A percentile compares a stretch with the other conserved stretches of the same genome.
These are phyloP conservation scores for Fusarium sp. DNA, from an alignment of 2,329 filamentous ascomycete genomes.

Conservation along the genomic window DNA sequence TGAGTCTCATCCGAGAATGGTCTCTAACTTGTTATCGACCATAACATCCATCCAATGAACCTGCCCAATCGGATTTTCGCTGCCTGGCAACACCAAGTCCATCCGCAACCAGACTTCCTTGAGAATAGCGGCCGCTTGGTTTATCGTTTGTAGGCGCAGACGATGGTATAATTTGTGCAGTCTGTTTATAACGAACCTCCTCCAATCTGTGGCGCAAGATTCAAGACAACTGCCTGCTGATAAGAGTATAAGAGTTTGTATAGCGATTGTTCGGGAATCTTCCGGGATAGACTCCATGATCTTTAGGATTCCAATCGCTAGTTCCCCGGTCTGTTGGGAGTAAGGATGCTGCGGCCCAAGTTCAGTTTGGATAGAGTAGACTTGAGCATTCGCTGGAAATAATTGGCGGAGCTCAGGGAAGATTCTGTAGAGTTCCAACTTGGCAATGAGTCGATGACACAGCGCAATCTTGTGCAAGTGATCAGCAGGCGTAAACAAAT, in stretches of 20 bases:
- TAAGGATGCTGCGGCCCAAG: no score
- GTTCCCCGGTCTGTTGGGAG: no score
- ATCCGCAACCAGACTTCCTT: neutral
- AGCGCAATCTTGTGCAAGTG: neutral
- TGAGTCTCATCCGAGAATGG: neutral
- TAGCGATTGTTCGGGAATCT: neutral
- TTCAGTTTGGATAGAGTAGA: no score
- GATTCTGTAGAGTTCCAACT: neutral
- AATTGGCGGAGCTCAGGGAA: conserved; percentile 1
- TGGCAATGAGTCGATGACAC: neutral
- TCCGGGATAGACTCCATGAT: neutral
- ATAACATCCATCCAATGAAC: conserved; percentile 8
- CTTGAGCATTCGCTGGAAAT: no score
- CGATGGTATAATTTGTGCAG: neutral
- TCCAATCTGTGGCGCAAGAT: neutral
- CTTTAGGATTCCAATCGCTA: neutral
- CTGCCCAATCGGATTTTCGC: no score
- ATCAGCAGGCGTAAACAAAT: neutral
- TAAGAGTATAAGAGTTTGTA: conserved; percentile 3
- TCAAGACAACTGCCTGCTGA: no score
- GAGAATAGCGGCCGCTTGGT: neutral
- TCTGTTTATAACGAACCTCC: neutral
- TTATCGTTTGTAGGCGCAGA: neutral
- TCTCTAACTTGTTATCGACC: neutral
- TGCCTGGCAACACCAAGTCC: no score